These are phyloP conservation scores for Penicillium sp. DNA, from an alignment of 2,329 filamentous ascomycete genomes.

Conservation along the genomic window DNA sequence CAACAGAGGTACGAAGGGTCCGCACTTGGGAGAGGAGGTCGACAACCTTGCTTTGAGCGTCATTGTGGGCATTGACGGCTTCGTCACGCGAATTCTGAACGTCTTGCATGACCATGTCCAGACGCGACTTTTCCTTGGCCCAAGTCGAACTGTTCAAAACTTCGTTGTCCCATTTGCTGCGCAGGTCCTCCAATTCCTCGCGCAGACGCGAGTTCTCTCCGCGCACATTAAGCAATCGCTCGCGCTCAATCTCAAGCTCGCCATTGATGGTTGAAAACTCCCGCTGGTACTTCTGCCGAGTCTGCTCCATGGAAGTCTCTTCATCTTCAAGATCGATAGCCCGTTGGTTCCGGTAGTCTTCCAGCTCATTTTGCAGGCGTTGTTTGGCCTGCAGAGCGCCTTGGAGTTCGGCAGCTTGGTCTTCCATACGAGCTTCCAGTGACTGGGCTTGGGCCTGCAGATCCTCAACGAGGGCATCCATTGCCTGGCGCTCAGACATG, in stretches of 20 bases:
- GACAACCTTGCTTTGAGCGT: constrained; percentile 89
- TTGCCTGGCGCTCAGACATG: constrained; percentile 86
- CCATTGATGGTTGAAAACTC: constrained; percentile 85
- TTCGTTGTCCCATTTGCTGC: constrained; percentile 97
- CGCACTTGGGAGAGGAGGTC: constrained; percentile 85
- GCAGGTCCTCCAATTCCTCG: constrained; percentile 91
- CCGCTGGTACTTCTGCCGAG: constrained; percentile 91
- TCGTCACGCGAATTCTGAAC: constrained; percentile 89
- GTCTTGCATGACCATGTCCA: constrained; percentile 84
- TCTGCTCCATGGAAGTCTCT: constrained; percentile 92
- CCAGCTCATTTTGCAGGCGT: constrained; percentile 90
- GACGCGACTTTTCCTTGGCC: constrained; percentile 92
- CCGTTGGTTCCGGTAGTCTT: constrained; percentile 91
- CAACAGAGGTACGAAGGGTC: constrained; percentile 71
- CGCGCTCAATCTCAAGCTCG: constrained; percentile 87
- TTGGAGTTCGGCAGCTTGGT: constrained; percentile 83
- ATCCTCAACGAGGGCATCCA: constrained; percentile 81
- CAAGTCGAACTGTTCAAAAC: constrained; percentile 95
- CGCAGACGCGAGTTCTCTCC: constrained; percentile 79
- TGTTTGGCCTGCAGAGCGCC: constrained; percentile 83
- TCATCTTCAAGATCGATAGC: constrained; percentile 97
- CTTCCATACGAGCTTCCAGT: constrained; percentile 84
- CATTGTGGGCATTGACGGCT: constrained; percentile 85
- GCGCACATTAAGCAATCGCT: constrained; percentile 77
- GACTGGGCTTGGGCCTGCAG: constrained; percentile 83